Conservation (phyloP, 805 yeast genomes). For the Maudiozyma pseudohumilis region DNA sequence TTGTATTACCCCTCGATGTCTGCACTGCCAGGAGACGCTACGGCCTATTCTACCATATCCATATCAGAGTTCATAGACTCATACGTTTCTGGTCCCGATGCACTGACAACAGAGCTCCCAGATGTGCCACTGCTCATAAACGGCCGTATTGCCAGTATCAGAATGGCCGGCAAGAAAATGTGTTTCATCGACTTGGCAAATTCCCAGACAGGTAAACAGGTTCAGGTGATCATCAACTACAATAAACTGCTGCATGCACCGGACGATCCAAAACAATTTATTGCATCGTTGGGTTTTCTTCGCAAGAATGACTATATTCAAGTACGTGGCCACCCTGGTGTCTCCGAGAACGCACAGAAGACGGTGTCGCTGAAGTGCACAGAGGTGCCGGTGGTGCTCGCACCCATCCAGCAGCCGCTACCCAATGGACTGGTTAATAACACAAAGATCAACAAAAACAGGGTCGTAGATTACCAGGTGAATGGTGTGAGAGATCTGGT, state of each 20-base stretch:
- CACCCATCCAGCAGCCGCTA: conserved; percentile 61
- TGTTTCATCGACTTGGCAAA: conserved; percentile 24
- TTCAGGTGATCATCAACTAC: conserved; percentile 23
- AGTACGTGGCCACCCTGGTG: conserved; percentile 61
- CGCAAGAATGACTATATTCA: conserved; percentile 65
- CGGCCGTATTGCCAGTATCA: conserved; percentile 23
- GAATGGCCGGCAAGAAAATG: conserved; percentile 27
- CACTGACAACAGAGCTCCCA: not conserved
- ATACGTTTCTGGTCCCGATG: conserved; percentile 4
- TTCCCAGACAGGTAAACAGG: conserved; percentile 4
- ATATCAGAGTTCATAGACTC: conserved; percentile 9
- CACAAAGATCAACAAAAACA: conserved; percentile 49
- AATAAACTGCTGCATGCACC: conserved; percentile 2
- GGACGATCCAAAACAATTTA: conserved; percentile 5
- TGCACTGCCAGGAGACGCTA: conserved; percentile 1
- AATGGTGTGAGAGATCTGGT: conserved; percentile 39
- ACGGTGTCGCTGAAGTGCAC: conserved; percentile 62
- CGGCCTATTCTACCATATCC: conserved; percentile 6
- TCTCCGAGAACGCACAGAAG: conserved; percentile 51
- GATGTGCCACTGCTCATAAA: conserved; percentile 1
- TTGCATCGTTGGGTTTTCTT: conserved; percentile 24
- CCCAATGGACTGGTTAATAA: conserved; percentile 55
- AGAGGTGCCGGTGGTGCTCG: conserved; percentile 39
- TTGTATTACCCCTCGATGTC: conserved; percentile 24
- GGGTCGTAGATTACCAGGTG: conserved; percentile 66